Evolutionary conservation across 805 yeast species (phyloP).

Genomic region (Nakazawaea ernobii): DNA sequence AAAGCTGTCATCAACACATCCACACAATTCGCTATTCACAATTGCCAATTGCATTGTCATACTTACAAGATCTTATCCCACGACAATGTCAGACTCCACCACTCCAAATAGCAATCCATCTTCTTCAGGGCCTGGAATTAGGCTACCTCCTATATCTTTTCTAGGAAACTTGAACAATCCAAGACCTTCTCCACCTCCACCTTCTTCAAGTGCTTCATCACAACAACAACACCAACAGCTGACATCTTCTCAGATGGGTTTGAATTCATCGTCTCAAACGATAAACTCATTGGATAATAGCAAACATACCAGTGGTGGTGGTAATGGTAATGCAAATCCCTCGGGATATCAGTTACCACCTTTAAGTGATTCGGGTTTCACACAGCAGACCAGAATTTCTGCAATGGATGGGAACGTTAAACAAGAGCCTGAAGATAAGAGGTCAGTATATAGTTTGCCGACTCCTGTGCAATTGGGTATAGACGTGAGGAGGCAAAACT

Average conservation of each 20-base stretch:
- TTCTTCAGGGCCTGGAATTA: slow-evolving; percentile 16
- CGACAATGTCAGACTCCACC: background rate
- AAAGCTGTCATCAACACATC: no score
- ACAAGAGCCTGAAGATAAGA: slow-evolving; percentile 2
- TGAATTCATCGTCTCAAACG: background rate
- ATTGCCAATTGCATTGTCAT: background rate
- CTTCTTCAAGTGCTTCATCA: background rate
- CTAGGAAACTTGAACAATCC: slow-evolving; percentile 10
- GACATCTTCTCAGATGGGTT: slow-evolving; percentile 3
- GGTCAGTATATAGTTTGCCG: slow-evolving; percentile 12
- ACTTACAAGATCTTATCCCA: no score
- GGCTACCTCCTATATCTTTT: slow-evolving; percentile 36
- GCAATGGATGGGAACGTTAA: background rate
- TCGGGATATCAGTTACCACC: slow-evolving; percentile 9
- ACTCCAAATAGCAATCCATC: background rate
- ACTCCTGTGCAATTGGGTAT: slow-evolving; percentile 16
- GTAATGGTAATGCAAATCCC: background rate
- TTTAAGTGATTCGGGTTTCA: slow-evolving; percentile 1
- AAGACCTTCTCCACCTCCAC: background rate
- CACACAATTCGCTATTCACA: background rate
- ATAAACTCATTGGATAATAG: background rate
- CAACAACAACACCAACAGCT: background rate
- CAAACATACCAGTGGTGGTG: background rate
- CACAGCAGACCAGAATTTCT: background rate
- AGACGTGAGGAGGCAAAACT: slow-evolving; percentile 17